Evolutionary conservation across 495 filamentous ascomycete species (phyloP).

Genomic region (Aspergillus biplanus): DNA sequence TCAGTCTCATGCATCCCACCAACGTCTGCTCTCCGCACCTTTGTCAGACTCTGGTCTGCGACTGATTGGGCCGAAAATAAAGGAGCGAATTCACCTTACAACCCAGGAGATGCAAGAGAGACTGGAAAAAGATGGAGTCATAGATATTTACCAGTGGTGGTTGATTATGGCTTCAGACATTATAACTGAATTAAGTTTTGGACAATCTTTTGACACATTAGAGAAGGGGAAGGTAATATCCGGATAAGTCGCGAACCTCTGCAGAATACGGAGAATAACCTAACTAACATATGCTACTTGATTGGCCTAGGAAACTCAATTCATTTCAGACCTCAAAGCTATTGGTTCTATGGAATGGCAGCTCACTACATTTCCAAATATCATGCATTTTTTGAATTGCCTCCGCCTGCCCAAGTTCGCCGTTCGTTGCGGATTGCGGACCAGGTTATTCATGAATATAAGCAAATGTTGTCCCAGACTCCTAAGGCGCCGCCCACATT

Average conservation of each 20-base stretch:
- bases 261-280: not conserved
- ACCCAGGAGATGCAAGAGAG: slow-evolving; percentile 41
- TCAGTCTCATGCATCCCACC: slow-evolving; percentile 31
- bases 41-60: slow-evolving; percentile 42
- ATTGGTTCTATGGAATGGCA: slow-evolving; percentile 27
- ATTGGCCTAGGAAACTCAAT: slow-evolving; percentile 42
- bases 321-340: slow-evolving; percentile 39
- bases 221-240: slow-evolving; percentile 49
- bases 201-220: slow-evolving; percentile 59
- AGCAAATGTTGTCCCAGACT: not conserved
- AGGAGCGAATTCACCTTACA: slow-evolving; percentile 29
- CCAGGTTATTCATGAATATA: not conserved
- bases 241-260: not conserved
- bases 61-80: slow-evolving; percentile 36
- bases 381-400: slow-evolving; percentile 22
- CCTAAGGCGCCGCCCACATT: slow-evolving; percentile 43
- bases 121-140: slow-evolving; percentile 28
- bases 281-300: not conserved
- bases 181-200: slow-evolving; percentile 59
- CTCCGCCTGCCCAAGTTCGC: not conserved
- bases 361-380: slow-evolving; percentile 38
- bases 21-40: slow-evolving; percentile 36
- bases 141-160: slow-evolving; percentile 61
- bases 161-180: slow-evolving; percentile 61
- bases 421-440: not conserved